A percentile compares a stretch with the other conserved stretches of the same genome.
phyloP scores from a whole-genome alignment of 2,329 filamentous ascomycete genomes.

The Coleophoma eucalyptorum region DNA sequence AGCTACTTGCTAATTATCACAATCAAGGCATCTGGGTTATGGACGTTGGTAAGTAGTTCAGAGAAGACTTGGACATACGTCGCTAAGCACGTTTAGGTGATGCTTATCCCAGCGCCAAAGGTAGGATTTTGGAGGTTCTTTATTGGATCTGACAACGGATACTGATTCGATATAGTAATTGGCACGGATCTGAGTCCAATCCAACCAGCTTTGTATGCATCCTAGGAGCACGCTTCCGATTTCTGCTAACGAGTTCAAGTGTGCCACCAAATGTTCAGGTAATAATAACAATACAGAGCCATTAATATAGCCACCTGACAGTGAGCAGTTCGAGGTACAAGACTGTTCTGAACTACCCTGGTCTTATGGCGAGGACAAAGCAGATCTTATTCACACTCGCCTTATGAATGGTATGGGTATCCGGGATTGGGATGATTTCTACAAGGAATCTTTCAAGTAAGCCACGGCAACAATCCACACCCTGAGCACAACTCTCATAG shows the following conservation, averaged over 20 bases:
- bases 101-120: conserved; percentile 11
- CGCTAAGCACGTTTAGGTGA: conserved; percentile 24
- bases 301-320: conserved; percentile 42
- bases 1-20: conserved; percentile 3
- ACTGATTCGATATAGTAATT: too few species aligned
- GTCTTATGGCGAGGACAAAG: conserved; percentile 8
- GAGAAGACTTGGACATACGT: conserved; percentile 15
- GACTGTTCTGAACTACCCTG: conserved; percentile 50
- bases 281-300: conserved; percentile 14
- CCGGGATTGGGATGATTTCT: conserved; percentile 31
- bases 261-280: conserved; percentile 24
- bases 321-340: conserved; percentile 39
- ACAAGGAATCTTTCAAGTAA: conserved; percentile 5
- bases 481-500: too few species aligned
- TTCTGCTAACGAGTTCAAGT: conserved; percentile 4
- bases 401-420: conserved; percentile 11
- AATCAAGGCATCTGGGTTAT: conserved; percentile 12
- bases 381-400: conserved; percentile 14
- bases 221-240: background rate
- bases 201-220: conserved; percentile 15
- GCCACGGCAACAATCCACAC: conserved; percentile 10
- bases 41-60: conserved; percentile 13
- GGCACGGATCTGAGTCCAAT: conserved; percentile 24
- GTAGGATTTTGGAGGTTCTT: too few species aligned
- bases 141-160: too few species aligned